Base-by-base conservation (phyloP, 257 asterid species). In the Fraxinus americana region DNA sequence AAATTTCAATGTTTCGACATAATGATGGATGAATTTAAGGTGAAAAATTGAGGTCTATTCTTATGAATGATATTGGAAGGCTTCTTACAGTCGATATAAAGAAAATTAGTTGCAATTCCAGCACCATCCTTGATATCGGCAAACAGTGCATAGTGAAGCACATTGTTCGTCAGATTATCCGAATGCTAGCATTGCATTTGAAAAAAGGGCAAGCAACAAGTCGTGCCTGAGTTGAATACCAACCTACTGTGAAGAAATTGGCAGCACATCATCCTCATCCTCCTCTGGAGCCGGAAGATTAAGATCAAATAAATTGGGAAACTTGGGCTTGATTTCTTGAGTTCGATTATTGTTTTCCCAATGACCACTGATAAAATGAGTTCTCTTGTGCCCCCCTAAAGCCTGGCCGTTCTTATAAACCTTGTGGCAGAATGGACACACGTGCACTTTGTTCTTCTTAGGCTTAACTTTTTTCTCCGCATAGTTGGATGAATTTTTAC, bases 341-440 rank as follows among this genome's bases (percentile, higher is more conserved):
- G 83, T 48, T 16, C 69, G 91, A 77, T 72, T 80, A 65, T 27
- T 84, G 65, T 59, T 83, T 52, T 79, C 92, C 21, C 72, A 83
- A 52, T 83, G 77, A n/a, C 88, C 89, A 16, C 85, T 85, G 13
- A 94, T 77, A 71, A 91, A 90, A 88, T 94, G 98, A 7, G 97
- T 90, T 86, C 98, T 88, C 84, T 94, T 94, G 69, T 94, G 98
- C 36, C 98, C 98, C 16, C 99, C 99, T 52, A 95, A 86, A 25
- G 99, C 99, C 80, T 93, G 99, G 17, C 99, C 99, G 41, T 92
- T 91, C 91, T 92, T 95, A 79, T 92, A 95, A 74, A 92, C 88
- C 70, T 93, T 84, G 79, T 79, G 73, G 75, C 98, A 94, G 72
- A 87, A 88, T 2, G 97, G 98, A 76, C 98, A 94, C 72, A 78